Evolutionary conservation across 2,329 filamentous ascomycete genomes (phyloP).

Genomic region (Ceratocystis smalleyi): DNA sequence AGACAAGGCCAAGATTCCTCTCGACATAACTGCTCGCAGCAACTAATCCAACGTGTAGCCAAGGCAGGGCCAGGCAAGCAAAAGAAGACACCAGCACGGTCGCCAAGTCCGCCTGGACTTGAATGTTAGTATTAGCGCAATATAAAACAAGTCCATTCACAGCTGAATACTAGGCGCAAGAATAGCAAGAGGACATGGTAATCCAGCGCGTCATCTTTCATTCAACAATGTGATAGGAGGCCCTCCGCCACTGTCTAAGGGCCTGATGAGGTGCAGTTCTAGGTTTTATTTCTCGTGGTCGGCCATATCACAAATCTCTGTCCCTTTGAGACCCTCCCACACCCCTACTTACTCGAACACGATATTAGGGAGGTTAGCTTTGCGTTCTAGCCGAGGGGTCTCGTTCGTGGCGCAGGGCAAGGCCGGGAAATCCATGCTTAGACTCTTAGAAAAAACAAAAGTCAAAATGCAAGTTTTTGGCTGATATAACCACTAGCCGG

Average conservation of each 20-base stretch:
- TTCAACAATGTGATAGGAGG: not conserved
- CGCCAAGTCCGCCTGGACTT: not conserved
- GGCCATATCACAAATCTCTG: too few relatives aligned
- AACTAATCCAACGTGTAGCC: not conserved
- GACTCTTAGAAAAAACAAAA: not conserved
- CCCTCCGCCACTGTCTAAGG: not conserved
- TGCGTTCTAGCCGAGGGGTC: not conserved
- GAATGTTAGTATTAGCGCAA: not conserved
- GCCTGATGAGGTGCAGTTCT: not conserved
- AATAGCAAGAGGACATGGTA: not conserved
- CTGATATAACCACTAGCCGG: not conserved
- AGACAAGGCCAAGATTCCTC: not conserved
- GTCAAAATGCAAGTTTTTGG: not conserved
- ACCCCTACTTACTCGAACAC: not conserved
- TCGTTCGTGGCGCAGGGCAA: not conserved
- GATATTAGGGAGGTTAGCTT: not conserved
- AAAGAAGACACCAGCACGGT: not conserved
- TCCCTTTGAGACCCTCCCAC: not conserved
- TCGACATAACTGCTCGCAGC: not conserved
- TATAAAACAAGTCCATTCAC: not conserved
- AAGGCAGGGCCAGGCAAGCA: not conserved
- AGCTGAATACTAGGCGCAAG: not conserved
- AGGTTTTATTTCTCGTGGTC: not conserved
- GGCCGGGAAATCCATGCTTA: not conserved
- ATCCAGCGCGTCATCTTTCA: not conserved